Evolutionary conservation across 257 asterid species (phyloP).

Genomic region (Oldenlandia corymbosa): DNA sequence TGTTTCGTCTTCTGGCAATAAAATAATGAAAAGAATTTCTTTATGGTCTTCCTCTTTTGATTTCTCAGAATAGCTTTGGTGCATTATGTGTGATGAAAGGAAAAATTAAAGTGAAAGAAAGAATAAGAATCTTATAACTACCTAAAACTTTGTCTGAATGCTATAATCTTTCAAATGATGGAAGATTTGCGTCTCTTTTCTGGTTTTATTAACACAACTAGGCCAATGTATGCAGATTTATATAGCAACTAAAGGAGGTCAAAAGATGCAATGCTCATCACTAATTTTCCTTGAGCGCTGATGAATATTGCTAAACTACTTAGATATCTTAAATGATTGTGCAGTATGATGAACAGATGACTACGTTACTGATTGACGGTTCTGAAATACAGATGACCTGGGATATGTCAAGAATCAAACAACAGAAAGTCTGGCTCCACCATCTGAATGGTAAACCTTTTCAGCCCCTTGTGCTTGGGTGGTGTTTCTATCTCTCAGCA

Average conservation of each 20-base stretch:
- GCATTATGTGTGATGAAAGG: neutral
- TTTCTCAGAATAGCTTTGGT: neutral
- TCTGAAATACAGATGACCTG: conserved; percentile 40
- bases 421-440: conserved; percentile 62
- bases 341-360: neutral
- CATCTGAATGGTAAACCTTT: conserved; percentile 82
- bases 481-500: neutral
- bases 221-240: neutral
- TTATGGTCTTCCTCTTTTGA: neutral
- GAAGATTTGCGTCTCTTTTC: no score
- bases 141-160: neutral
- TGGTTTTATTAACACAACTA: no score
- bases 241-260: neutral
- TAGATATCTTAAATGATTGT: neutral
- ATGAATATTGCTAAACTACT: neutral
- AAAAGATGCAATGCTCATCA: neutral
- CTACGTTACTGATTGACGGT: conserved; percentile 1
- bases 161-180: no score
- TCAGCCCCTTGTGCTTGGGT: conserved; percentile 10
- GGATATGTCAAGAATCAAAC: conserved; percentile 27
- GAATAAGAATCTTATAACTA: neutral
- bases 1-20: neutral
- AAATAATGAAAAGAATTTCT: neutral
- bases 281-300: neutral
- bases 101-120: neutral